Evolutionary conservation across 768 basidiomycete species (phyloP).

Genomic region (Tubosaeta sp.): DNA sequence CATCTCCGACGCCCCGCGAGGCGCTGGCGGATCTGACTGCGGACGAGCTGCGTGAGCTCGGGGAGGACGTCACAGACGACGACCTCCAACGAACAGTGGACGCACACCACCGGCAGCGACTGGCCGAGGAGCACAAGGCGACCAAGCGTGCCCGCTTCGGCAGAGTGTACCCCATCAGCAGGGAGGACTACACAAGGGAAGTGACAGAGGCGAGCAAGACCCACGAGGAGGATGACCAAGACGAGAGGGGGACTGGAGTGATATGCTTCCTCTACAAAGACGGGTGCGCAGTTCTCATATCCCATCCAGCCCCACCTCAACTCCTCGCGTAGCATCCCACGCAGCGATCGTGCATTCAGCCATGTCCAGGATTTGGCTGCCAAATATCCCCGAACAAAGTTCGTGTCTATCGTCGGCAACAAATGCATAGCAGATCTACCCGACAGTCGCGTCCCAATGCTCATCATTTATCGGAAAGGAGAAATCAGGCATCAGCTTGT

Average conservation of each 20-base stretch:
- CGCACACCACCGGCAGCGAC: constrained; percentile 56
- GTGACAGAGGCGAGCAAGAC: constrained; percentile 88
- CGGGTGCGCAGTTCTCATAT: constrained; percentile 51
- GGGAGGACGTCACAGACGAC: constrained; percentile 70
- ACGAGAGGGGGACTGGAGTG: constrained; percentile 81
- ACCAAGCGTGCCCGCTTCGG: constrained; percentile 73
- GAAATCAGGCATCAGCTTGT: constrained; percentile 83
- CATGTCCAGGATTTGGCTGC: constrained; percentile 71
- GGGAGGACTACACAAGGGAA: constrained; percentile 93
- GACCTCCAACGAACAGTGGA: constrained; percentile 73
- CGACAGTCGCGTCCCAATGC: constrained; percentile 84
- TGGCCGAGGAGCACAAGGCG: constrained; percentile 57
- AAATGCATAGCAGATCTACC: constrained; percentile 97
- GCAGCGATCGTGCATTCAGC: constrained; percentile 69
- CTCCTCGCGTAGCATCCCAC: constrained; percentile 54
- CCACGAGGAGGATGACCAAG: constrained; percentile 59
- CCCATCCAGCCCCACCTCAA: not conserved
- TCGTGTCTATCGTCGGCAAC: constrained; percentile 91
- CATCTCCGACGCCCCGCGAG: constrained; percentile 68
- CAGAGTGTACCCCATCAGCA: constrained; percentile 77
- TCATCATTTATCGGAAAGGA: constrained; percentile 91
- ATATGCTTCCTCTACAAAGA: constrained; percentile 96
- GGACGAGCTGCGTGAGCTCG: constrained; percentile 62
- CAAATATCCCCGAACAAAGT: constrained; percentile 90
- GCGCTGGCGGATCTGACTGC: constrained; percentile 59